These are phyloP conservation scores for Sphaceloma murrayae DNA, from an alignment of 2,329 filamentous ascomycete species.

Conservation along the genomic window DNA sequence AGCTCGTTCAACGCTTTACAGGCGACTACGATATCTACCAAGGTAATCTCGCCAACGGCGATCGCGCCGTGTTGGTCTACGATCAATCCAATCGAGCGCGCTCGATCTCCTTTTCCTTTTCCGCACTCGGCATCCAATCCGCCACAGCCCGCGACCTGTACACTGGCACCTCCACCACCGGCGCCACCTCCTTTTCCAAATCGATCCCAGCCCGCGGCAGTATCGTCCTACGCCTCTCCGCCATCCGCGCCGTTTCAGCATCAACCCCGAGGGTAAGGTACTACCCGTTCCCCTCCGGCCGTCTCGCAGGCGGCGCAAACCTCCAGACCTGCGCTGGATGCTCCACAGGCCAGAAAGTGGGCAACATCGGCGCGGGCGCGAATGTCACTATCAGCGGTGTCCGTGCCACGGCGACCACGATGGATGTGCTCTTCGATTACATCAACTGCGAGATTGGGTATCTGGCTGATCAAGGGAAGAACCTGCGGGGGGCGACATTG, in stretches of 20 bases:
- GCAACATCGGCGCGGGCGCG: constrained; percentile 25
- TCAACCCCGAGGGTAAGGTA: constrained; percentile 23
- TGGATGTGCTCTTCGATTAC: constrained; percentile 32
- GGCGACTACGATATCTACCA: constrained; percentile 33
- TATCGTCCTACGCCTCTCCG: constrained; percentile 29
- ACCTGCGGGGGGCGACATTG: constrained; percentile 31
- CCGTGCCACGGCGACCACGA: constrained; percentile 24
- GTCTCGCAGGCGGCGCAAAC: constrained; percentile 27
- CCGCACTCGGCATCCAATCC: constrained; percentile 26
- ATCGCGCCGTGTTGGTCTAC: constrained; percentile 30
- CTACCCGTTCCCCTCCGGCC: constrained; percentile 27
- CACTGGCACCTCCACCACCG: constrained; percentile 21
- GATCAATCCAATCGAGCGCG: constrained; percentile 32
- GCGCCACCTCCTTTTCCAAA: constrained; percentile 21
- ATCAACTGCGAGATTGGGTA: constrained; percentile 35
- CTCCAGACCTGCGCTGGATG: constrained; percentile 27
- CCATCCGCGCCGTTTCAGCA: constrained; percentile 21
- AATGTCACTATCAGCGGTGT: constrained; percentile 27
- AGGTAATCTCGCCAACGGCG: constrained; percentile 30
- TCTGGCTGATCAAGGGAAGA: constrained; percentile 27
- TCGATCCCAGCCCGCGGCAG: constrained; percentile 24
- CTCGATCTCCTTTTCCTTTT: constrained; percentile 27
- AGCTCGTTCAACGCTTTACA: constrained; percentile 36
- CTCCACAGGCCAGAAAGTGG: constrained; percentile 29
- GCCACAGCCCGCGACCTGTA: constrained; percentile 32